Percentiles rank a stretch among this genome's conserved stretches.
Evolutionary conservation across 2,329 filamentous ascomycete genomes (phyloP).

Genomic region (Botrytis medusae): DNA sequence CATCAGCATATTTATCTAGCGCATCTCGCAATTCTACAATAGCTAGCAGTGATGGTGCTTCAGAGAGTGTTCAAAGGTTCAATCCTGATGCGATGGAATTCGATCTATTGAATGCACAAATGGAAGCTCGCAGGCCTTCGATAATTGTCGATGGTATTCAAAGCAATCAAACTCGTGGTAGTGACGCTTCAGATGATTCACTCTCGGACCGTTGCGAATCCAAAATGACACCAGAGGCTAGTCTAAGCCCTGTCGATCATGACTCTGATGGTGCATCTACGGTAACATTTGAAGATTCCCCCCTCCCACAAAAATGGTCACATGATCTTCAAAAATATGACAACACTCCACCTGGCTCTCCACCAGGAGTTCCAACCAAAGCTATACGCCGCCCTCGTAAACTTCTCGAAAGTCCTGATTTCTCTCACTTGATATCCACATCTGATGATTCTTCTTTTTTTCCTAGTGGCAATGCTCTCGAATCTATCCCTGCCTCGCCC

Average conservation of each 20-base stretch:
- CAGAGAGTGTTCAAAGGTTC: slow-evolving; percentile 10
- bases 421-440: slow-evolving; percentile 24
- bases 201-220: slow-evolving; percentile 27
- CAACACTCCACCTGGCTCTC: slow-evolving; percentile 32
- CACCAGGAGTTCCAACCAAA: slow-evolving; percentile 24
- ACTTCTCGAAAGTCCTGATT: slow-evolving; percentile 28
- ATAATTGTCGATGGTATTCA: slow-evolving; percentile 5
- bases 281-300: slow-evolving; percentile 29
- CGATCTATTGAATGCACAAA: slow-evolving; percentile 14
- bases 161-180: slow-evolving; percentile 21
- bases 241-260: slow-evolving; percentile 26
- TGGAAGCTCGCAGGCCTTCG: slow-evolving; percentile 7
- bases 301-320: slow-evolving; percentile 29
- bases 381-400: slow-evolving; percentile 24
- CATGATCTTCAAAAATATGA: slow-evolving; percentile 27
- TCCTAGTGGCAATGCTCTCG: slow-evolving; percentile 33
- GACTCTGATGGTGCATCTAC: slow-evolving; percentile 18
- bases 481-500: slow-evolving; percentile 27
- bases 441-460: slow-evolving; percentile 31
- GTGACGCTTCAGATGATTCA: slow-evolving; percentile 30
- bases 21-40: background rate
- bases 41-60: slow-evolving; percentile 21
- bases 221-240: slow-evolving; percentile 1
- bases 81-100: slow-evolving; percentile 18
- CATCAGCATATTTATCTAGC: background rate